These are phyloP conservation scores for Moricandia moricandioides DNA, from an alignment of 345 rosid genomes.

Conservation along the genomic window DNA sequence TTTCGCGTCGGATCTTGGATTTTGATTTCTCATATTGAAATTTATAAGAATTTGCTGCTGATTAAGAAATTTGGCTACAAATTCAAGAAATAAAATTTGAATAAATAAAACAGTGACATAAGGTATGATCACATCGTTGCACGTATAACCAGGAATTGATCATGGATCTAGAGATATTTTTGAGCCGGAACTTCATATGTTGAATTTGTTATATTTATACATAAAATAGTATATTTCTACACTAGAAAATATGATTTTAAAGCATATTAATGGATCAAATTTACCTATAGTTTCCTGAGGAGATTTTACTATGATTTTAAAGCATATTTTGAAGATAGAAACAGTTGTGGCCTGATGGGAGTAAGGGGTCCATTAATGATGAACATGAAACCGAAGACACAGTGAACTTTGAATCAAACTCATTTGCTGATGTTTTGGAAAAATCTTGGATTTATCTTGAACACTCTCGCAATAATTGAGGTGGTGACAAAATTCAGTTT, in stretches of 20 bases:
- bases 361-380: constrained; percentile 45
- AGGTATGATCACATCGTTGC: not conserved
- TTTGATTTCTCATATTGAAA: not conserved
- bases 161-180: not conserved
- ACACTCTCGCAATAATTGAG: constrained; percentile 39
- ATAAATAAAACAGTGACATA: not conserved
- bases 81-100: not conserved
- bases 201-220: not conserved
- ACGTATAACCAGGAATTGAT: not conserved
- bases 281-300: too few relatives aligned
- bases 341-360: constrained; percentile 21
- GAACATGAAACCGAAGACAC: constrained; percentile 24
- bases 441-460: constrained; percentile 18
- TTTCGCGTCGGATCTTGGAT: not conserved
- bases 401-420: constrained; percentile 22
- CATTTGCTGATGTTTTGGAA: constrained; percentile 17
- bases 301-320: too few relatives aligned
- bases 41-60: not conserved
- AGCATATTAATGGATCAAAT: not conserved
- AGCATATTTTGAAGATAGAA: not conserved
- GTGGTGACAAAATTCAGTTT: constrained; percentile 45
- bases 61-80: not conserved
- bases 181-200: not conserved
- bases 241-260: not conserved
- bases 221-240: not conserved